Conservation (phyloP, 805 yeast genomes). For the Debaryomyces prosopidis region DNA sequence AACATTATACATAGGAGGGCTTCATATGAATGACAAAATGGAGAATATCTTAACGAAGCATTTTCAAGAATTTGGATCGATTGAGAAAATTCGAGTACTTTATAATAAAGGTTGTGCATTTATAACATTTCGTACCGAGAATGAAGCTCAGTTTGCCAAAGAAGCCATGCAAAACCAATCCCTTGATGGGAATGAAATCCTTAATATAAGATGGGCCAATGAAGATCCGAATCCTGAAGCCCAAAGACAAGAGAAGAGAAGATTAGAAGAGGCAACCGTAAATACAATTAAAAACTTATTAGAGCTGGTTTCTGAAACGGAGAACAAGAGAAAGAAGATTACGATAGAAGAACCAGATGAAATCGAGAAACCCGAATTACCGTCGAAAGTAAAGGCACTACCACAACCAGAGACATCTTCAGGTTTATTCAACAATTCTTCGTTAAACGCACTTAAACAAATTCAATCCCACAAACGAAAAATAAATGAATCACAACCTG, state of each 20-base stretch:
- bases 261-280: slow-evolving; percentile 52
- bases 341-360: slow-evolving; percentile 7
- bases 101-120: slow-evolving; percentile 72
- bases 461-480: slow-evolving; percentile 6
- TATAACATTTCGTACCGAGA: slow-evolving; percentile 65
- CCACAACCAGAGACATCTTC: slow-evolving; percentile 2
- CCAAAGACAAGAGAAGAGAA: slow-evolving; percentile 47
- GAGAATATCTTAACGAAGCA: slow-evolving; percentile 39
- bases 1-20: slow-evolving; percentile 75
- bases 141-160: slow-evolving; percentile 89
- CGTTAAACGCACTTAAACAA: slow-evolving; percentile 12
- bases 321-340: slow-evolving; percentile 10
- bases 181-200: slow-evolving; percentile 58
- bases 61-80: slow-evolving; percentile 75
- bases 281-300: slow-evolving; percentile 51
- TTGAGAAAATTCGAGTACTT: slow-evolving; percentile 65
- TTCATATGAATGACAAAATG: slow-evolving; percentile 35
- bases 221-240: slow-evolving; percentile 82
- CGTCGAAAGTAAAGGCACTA: slow-evolving; percentile 2
- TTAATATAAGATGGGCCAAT: slow-evolving; percentile 83
- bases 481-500: slow-evolving; percentile 4
- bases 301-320: slow-evolving; percentile 26
- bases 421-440: slow-evolving; percentile 9
- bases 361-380: slow-evolving; percentile 14
- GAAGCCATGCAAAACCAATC: slow-evolving; percentile 92